These are phyloP conservation scores for Flaveria sonorensis DNA, from an alignment of 129 eudicot genomes.

Conservation along the genomic window DNA sequence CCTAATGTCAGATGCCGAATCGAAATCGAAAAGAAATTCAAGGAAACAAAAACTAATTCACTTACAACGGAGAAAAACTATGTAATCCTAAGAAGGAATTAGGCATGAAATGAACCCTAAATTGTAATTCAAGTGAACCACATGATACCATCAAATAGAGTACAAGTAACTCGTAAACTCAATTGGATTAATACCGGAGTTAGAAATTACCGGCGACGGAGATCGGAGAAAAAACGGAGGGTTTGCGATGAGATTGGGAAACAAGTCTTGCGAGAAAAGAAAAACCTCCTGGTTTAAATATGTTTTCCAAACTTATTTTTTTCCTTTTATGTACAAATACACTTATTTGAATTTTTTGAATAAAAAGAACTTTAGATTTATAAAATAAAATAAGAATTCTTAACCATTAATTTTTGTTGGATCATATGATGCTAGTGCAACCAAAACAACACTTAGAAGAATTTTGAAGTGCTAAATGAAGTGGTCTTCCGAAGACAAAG, in stretches of 20 bases:
- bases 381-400: too few relatives aligned
- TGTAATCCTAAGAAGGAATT: not conserved
- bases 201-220: constrained; percentile 7
- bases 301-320: too few relatives aligned
- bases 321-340: too few relatives aligned
- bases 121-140: constrained; percentile 18
- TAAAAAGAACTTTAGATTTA: too few relatives aligned
- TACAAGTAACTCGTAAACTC: not conserved
- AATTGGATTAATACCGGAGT: constrained; percentile 20
- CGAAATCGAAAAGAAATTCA: not conserved
- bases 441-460: too few relatives aligned
- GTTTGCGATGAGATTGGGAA: constrained; percentile 19
- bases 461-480: too few relatives aligned
- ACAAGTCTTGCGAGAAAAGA: constrained; percentile 36
- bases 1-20: constrained; percentile 18
- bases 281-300: constrained; percentile 1
- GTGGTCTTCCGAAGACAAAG: too few relatives aligned
- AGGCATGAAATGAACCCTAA: constrained; percentile 23
- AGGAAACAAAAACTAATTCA: not conserved
- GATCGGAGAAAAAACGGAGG: constrained; percentile 22
- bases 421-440: too few relatives aligned
- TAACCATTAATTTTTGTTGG: too few relatives aligned
- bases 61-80: not conserved
- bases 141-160: constrained; percentile 4
- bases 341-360: too few relatives aligned